Evolutionary conservation across 2,329 filamentous ascomycete species (phyloP).

Genomic region (Claviceps sp.): DNA sequence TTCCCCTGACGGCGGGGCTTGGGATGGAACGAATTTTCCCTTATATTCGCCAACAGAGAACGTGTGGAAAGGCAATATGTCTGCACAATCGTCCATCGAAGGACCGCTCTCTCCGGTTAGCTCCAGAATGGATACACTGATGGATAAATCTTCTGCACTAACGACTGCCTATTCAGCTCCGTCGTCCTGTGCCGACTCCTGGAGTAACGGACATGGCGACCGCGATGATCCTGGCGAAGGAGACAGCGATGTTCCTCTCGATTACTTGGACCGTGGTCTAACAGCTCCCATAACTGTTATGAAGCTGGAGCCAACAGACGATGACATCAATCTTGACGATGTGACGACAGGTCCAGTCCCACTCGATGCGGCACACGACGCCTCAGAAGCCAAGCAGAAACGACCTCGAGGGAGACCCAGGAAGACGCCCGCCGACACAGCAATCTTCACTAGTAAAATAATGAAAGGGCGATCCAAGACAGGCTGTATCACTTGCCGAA

Average conservation of each 20-base stretch:
- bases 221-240: conserved; percentile 23
- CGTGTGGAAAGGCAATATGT: conserved; percentile 15
- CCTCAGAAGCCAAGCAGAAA: conserved; percentile 34
- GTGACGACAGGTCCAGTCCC: conserved; percentile 28
- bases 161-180: conserved; percentile 32
- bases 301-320: conserved; percentile 44
- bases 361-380: conserved; percentile 10
- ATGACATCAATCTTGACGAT: conserved; percentile 40
- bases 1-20: conserved; percentile 28
- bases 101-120: conserved; percentile 42
- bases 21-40: conserved; percentile 14
- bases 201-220: conserved; percentile 29
- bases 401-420: conserved; percentile 67
- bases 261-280: conserved; percentile 35
- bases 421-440: conserved; percentile 59
- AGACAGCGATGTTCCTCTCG: conserved; percentile 26
- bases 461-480: conserved; percentile 66
- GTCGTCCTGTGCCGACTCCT: conserved; percentile 31
- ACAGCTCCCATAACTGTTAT: conserved; percentile 34
- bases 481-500: conserved; percentile 54
- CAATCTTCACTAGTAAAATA: conserved; percentile 48
- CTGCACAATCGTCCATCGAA: conserved; percentile 21
- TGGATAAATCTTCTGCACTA: conserved; percentile 26
- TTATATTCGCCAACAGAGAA: conserved; percentile 21
- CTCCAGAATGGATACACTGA: conserved; percentile 30